These are phyloP conservation scores for Syncephalastrum sp. DNA, from an alignment of 371 early-diverging fungal species.

Conservation along the genomic window DNA sequence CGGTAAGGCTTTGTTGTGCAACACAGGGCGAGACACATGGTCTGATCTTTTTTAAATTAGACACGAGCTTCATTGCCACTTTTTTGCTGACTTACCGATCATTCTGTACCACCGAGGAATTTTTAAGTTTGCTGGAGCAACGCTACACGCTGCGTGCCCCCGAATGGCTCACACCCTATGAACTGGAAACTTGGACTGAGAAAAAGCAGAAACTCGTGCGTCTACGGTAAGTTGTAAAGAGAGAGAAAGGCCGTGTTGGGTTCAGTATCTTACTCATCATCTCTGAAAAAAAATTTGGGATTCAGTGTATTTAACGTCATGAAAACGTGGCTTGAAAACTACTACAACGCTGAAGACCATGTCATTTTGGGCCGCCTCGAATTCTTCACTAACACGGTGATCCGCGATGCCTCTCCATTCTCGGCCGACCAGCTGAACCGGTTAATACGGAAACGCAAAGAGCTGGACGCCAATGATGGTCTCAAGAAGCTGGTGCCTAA, in stretches of 20 bases:
- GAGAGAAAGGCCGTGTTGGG: neutral
- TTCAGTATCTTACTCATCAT: neutral
- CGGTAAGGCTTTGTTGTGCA: slow-evolving; percentile 28
- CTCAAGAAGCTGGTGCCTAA: slow-evolving; percentile 67
- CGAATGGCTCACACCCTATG: slow-evolving; percentile 58
- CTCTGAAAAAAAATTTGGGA: neutral
- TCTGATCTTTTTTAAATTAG: slow-evolving; percentile 23
- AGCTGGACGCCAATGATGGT: slow-evolving; percentile 47
- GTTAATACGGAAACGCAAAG: slow-evolving; percentile 65
- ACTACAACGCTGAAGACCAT: slow-evolving; percentile 75
- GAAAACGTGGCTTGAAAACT: slow-evolving; percentile 87
- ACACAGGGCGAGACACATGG: neutral
- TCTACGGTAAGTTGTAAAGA: slow-evolving; percentile 51
- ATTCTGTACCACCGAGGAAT: slow-evolving; percentile 76
- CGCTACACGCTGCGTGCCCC: slow-evolving; percentile 78
- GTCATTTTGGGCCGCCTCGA: slow-evolving; percentile 66
- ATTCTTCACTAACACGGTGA: slow-evolving; percentile 72
- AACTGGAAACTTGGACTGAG: slow-evolving; percentile 78
- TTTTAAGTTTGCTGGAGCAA: slow-evolving; percentile 67
- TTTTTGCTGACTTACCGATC: slow-evolving; percentile 90
- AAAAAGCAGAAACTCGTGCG: slow-evolving; percentile 83
- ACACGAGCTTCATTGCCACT: slow-evolving; percentile 72
- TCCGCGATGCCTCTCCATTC: slow-evolving; percentile 69
- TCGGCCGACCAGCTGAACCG: slow-evolving; percentile 71
- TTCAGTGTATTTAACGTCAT: slow-evolving; percentile 76